Evolutionary conservation across 805 yeast species (phyloP).

Genomic region (Starmerella apis): DNA sequence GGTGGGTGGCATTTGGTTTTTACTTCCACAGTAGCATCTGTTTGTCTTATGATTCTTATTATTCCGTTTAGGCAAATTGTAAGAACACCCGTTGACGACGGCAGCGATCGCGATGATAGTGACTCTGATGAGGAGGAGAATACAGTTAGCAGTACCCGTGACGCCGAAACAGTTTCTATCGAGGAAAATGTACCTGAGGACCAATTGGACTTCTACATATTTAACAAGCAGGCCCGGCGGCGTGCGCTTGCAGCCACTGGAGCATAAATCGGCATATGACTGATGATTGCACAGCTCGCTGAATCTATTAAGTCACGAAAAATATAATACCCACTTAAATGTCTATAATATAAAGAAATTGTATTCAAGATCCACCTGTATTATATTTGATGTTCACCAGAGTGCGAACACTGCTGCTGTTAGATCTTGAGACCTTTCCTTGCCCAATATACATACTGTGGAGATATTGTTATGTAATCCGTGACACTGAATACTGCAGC

Average conservation of each 20-base stretch:
- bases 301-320: too few species aligned
- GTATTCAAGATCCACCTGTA: too few species aligned
- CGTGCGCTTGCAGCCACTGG: slow-evolving; percentile 16
- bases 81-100: slow-evolving; percentile 11
- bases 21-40: slow-evolving; percentile 17
- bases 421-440: too few species aligned
- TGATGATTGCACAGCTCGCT: too few species aligned
- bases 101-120: slow-evolving; percentile 15
- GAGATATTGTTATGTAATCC: too few species aligned
- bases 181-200: slow-evolving; percentile 25
- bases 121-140: slow-evolving; percentile 21
- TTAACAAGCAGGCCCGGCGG: slow-evolving; percentile 25
- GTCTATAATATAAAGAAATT: too few species aligned
- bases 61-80: slow-evolving; percentile 25
- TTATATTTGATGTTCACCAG: too few species aligned
- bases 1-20: slow-evolving; percentile 23
- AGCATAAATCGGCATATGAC: too few species aligned
- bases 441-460: too few species aligned
- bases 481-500: too few species aligned
- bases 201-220: slow-evolving; percentile 24
- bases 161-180: slow-evolving; percentile 21
- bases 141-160: slow-evolving; percentile 18
- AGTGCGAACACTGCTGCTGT: too few species aligned
- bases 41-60: slow-evolving; percentile 20
- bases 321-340: too few species aligned